These are phyloP conservation scores for Fonsecaea monophora DNA, from an alignment of 2,329 filamentous ascomycete genomes.

Conservation along the genomic window DNA sequence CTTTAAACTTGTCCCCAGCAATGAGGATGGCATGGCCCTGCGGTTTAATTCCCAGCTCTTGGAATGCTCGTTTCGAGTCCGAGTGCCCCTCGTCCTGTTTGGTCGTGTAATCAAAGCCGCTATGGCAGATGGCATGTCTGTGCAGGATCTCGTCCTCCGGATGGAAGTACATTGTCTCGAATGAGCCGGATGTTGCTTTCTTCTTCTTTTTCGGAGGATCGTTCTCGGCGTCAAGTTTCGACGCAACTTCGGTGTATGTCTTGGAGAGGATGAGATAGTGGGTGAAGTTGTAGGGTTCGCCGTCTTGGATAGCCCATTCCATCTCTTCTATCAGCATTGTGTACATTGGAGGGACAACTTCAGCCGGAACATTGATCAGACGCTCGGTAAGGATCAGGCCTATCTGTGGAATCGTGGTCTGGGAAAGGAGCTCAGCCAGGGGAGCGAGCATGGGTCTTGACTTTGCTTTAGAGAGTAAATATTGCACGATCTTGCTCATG, in stretches of 20 bases:
- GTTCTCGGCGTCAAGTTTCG: slow-evolving; percentile 73
- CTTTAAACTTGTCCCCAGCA: slow-evolving; percentile 76
- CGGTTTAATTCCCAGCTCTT: slow-evolving; percentile 87
- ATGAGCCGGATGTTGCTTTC: slow-evolving; percentile 57
- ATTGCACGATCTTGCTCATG: slow-evolving; percentile 73
- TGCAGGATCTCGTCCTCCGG: slow-evolving; percentile 92
- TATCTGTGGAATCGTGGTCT: slow-evolving; percentile 65
- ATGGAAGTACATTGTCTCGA: slow-evolving; percentile 86
- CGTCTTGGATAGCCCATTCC: slow-evolving; percentile 82
- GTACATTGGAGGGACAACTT: slow-evolving; percentile 93
- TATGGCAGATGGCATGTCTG: slow-evolving; percentile 72
- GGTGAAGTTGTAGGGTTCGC: slow-evolving; percentile 89
- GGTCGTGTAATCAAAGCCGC: slow-evolving; percentile 78
- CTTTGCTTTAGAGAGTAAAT: slow-evolving; percentile 66
- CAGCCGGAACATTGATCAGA: slow-evolving; percentile 94
- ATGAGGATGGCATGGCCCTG: slow-evolving; percentile 86
- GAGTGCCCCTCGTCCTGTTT: slow-evolving; percentile 77
- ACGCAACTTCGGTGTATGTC: slow-evolving; percentile 88
- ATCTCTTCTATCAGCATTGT: slow-evolving; percentile 93
- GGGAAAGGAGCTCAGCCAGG: slow-evolving; percentile 65
- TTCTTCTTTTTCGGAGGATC: slow-evolving; percentile 71
- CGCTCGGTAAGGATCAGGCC: slow-evolving; percentile 90
- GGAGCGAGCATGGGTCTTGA: slow-evolving; percentile 63
- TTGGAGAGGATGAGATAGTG: slow-evolving; percentile 93
- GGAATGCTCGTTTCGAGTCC: slow-evolving; percentile 93